Evolutionary conservation across 225 moss, liverwort and hornwort species (phyloP).

Genomic region (Lunularia cruciata): DNA sequence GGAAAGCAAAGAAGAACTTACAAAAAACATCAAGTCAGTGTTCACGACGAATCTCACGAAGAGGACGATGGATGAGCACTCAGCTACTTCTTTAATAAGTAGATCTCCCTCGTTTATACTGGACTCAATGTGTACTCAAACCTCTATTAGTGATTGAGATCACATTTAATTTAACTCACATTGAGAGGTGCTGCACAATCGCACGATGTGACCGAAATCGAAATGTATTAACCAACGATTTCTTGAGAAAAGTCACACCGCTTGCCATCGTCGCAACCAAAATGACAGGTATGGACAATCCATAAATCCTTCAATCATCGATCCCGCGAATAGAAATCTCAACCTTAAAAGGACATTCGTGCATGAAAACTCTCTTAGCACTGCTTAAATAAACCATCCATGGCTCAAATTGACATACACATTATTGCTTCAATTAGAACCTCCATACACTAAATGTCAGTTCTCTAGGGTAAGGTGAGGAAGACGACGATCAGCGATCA

Average conservation of each 20-base stretch:
- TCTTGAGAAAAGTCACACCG: background rate
- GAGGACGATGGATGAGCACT: no score
- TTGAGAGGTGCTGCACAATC: background rate
- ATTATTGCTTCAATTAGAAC: no score
- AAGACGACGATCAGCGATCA: background rate
- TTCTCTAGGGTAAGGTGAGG: no score
- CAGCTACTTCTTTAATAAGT: no score
- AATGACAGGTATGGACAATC: slow-evolving; percentile 8
- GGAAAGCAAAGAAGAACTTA: no score
- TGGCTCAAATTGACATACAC: no score
- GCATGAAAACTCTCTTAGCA: slow-evolving; percentile 28
- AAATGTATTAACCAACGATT: background rate
- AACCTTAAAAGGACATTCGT: slow-evolving; percentile 11
- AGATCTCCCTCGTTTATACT: no score
- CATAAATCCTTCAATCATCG: slow-evolving; percentile 16
- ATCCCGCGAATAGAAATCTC: slow-evolving; percentile 30
- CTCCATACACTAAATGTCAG: no score
- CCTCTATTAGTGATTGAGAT: no score
- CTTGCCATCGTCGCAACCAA: slow-evolving; percentile 22
- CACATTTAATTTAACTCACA: slow-evolving; percentile 18
- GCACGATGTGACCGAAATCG: background rate
- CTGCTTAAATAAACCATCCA: slow-evolving; percentile 15
- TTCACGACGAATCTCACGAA: no score
- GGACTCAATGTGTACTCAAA: no score
- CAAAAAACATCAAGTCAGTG: no score